phyloP scores from a whole-genome alignment of 441 rosid species.

The Flueggea neowawraea region DNA sequence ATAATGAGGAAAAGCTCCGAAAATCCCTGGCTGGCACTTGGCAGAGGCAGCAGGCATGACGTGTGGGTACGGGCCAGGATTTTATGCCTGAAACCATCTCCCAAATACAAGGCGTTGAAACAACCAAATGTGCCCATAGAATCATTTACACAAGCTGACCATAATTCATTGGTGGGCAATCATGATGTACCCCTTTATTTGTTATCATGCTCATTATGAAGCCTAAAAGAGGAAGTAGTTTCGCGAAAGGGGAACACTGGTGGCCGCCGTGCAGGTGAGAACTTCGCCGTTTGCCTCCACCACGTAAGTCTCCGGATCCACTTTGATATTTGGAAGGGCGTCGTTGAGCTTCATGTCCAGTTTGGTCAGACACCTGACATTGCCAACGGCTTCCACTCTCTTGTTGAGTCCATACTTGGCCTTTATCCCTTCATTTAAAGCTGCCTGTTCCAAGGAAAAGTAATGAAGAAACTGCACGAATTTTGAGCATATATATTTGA shows the following conservation, averaged over 20 bases:
- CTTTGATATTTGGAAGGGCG: conserved; percentile 72
- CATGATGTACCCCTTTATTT: no score
- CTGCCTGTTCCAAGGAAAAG: conserved; percentile 43
- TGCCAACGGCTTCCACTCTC: conserved; percentile 72
- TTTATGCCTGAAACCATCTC: no score
- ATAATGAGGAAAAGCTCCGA: no score
- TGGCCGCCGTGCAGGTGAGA: conserved; percentile 66
- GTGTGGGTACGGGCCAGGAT: no score
- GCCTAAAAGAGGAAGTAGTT: conserved; percentile 82
- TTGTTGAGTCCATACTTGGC: conserved; percentile 59
- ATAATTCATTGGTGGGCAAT: no score
- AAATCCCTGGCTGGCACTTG: no score
- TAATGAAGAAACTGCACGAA: neutral
- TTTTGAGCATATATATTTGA: neutral
- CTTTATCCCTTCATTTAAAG: conserved; percentile 43
- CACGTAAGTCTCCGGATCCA: conserved; percentile 78
- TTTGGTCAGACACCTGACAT: conserved; percentile 65
- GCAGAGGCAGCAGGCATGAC: no score
- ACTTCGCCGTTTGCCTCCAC: conserved; percentile 63
- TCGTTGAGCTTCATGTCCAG: conserved; percentile 90
- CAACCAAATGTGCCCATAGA: no score
- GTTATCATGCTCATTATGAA: neutral
- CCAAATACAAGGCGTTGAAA: no score
- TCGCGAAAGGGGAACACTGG: conserved; percentile 72
- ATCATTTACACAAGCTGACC: no score